Conservation (phyloP, 257 asterid species). For the Orobanche coerulescens region DNA sequence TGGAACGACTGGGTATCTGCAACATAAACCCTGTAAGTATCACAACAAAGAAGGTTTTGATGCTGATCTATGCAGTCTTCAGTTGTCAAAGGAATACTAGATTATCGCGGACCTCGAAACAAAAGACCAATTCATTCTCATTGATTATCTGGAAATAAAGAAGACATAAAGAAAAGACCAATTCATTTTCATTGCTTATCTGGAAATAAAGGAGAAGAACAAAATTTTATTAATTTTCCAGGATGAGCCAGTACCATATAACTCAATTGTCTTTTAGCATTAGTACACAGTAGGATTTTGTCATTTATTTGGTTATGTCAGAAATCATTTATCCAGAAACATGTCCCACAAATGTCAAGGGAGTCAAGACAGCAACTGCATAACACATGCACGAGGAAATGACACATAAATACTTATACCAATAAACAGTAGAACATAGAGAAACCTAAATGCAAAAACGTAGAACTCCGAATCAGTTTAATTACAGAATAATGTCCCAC, state of each 20-base stretch:
- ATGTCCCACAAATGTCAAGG: not conserved
- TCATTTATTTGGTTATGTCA: not conserved
- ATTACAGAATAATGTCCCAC: not conserved
- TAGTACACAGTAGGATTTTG: not conserved
- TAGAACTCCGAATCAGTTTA: not conserved
- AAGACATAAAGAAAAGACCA: not conserved
- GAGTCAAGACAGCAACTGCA: not conserved
- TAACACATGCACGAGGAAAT: not conserved
- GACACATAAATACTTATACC: not conserved
- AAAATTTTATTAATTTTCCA: not conserved
- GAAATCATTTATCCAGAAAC: not conserved
- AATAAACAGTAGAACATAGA: too few relatives aligned
- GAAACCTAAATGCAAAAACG: too few relatives aligned
- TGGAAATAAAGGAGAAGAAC: not conserved
- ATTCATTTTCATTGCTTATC: constrained; percentile 2
- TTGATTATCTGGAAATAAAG: constrained; percentile 7
- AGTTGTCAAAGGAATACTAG: not conserved
- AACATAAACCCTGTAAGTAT: constrained; percentile 18
- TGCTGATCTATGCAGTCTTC: constrained; percentile 6
- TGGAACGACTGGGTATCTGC: constrained; percentile 89
- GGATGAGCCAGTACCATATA: not conserved
- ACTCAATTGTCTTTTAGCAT: not conserved
- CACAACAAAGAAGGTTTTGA: constrained; percentile 17
- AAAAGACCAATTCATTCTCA: not conserved
- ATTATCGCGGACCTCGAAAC: not conserved